Percentiles rank a stretch among this genome's conserved stretches.
Evolutionary conservation across 129 eudicot species (phyloP).

Genomic region (Artemisia annua): DNA sequence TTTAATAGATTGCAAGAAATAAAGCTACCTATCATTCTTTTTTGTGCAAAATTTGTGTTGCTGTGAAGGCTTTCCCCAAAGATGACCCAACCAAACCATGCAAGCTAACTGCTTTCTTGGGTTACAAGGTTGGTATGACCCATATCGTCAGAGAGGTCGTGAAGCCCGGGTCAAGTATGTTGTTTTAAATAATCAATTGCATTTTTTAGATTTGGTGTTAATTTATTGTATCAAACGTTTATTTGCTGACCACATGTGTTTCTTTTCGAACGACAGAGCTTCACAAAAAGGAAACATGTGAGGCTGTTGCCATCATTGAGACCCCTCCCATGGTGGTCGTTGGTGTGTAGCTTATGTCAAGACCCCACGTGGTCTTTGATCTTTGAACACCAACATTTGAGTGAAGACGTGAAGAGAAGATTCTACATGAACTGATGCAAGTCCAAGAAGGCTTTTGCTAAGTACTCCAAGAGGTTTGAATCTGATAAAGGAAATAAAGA

Average conservation of each 20-base stretch:
- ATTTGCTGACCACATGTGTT: too few species aligned
- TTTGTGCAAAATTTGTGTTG: neutral
- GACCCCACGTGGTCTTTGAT: conserved; percentile 67
- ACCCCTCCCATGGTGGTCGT: too few species aligned
- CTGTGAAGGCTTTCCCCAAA: conserved; percentile 57
- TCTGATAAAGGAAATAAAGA: too few species aligned
- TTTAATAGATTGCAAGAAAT: neutral
- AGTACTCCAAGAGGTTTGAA: too few species aligned
- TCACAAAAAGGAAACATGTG: too few species aligned
- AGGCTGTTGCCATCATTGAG: too few species aligned
- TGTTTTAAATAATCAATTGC: neutral
- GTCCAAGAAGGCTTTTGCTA: too few species aligned
- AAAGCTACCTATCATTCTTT: neutral
- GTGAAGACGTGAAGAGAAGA: conserved; percentile 69
- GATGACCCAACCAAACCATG: conserved; percentile 52
- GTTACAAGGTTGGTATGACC: conserved; percentile 61
- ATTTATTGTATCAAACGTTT: too few species aligned
- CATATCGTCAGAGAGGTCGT: conserved; percentile 55
- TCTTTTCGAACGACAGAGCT: too few species aligned
- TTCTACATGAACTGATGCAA: conserved; percentile 84
- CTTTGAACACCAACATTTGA: conserved; percentile 64
- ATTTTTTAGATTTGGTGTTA: too few species aligned
- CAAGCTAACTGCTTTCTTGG: too few species aligned
- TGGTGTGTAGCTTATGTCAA: conserved; percentile 76
- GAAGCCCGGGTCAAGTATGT: conserved; percentile 54